phyloP scores from a whole-genome alignment of 2,329 filamentous ascomycete species.

The Talaromyces sp. region DNA sequence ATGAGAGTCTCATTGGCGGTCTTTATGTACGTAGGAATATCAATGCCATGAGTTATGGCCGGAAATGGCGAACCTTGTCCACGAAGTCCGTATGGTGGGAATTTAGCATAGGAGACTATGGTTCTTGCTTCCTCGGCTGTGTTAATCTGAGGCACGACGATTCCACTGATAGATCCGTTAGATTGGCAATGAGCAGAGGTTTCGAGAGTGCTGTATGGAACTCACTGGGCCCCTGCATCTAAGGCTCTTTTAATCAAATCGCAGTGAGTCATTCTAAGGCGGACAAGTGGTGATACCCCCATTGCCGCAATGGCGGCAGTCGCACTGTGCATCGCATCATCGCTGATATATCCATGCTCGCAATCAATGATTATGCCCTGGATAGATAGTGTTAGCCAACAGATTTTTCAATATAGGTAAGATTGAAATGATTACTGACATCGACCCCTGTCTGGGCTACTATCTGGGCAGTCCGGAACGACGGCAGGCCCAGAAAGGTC shows the following conservation, averaged over 20 bases:
- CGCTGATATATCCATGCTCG: constrained; percentile 29
- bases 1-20: constrained; percentile 37
- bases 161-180: constrained; percentile 46
- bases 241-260: constrained; percentile 32
- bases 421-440: constrained; percentile 13
- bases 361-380: constrained; percentile 24
- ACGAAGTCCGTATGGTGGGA: constrained; percentile 31
- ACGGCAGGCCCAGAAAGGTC: constrained; percentile 24
- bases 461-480: constrained; percentile 23
- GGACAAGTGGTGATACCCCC: constrained; percentile 29
- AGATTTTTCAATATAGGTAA: background rate
- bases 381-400: background rate
- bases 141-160: constrained; percentile 41
- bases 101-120: constrained; percentile 29
- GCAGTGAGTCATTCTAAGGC: constrained; percentile 20
- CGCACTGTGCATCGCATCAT: constrained; percentile 29
- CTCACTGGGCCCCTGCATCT: constrained; percentile 30
- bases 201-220: background rate
- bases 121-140: constrained; percentile 51
- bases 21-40: constrained; percentile 32
- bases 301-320: constrained; percentile 25
- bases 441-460: constrained; percentile 25
- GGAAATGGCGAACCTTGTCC: constrained; percentile 31
- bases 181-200: background rate
- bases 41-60: constrained; percentile 33